phyloP scores from a whole-genome alignment of 2,329 filamentous ascomycete species.

The Lasiodiplodia theobromae region DNA sequence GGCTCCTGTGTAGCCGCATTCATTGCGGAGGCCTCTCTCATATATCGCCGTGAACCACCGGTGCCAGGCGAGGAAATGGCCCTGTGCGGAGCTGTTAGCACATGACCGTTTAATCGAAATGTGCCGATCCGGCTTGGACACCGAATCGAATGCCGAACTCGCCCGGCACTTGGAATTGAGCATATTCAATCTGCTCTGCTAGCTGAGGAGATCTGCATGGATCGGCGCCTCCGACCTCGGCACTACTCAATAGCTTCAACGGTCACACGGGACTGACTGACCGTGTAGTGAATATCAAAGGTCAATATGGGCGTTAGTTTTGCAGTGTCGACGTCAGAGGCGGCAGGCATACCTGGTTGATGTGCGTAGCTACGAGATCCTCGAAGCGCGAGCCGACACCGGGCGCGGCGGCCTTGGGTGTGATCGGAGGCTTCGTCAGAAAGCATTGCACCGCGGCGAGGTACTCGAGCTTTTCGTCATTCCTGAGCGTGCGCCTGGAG shows the following conservation, averaged over 20 bases:
- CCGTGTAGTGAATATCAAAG: constrained; percentile 15
- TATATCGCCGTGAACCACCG: constrained; percentile 17
- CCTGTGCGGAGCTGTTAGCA: constrained; percentile 1
- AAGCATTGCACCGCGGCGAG: constrained; percentile 46
- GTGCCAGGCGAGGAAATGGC: constrained; percentile 25
- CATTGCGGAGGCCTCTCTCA: constrained; percentile 14
- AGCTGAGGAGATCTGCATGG: not conserved
- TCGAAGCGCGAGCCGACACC: constrained; percentile 46
- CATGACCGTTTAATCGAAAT: not conserved
- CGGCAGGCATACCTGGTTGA: constrained; percentile 42
- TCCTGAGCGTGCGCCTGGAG: constrained; percentile 37
- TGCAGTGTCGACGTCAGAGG: not conserved
- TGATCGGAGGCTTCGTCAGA: constrained; percentile 40
- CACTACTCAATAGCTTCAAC: not conserved
- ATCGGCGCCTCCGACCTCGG: not conserved
- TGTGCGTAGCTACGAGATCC: constrained; percentile 46
- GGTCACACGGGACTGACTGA: not conserved
- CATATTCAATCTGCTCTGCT: not conserved
- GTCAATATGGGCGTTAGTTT: constrained; percentile 1
- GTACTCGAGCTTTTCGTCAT: constrained; percentile 43
- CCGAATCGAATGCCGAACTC: not conserved
- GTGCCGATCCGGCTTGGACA: constrained; percentile 1
- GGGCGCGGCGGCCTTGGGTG: constrained; percentile 37
- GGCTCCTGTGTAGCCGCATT: constrained; percentile 18
- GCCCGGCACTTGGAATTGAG: constrained; percentile 8